Conservation (phyloP, 164 flowering plant species). For the Warburgia ugandensis region DNA sequence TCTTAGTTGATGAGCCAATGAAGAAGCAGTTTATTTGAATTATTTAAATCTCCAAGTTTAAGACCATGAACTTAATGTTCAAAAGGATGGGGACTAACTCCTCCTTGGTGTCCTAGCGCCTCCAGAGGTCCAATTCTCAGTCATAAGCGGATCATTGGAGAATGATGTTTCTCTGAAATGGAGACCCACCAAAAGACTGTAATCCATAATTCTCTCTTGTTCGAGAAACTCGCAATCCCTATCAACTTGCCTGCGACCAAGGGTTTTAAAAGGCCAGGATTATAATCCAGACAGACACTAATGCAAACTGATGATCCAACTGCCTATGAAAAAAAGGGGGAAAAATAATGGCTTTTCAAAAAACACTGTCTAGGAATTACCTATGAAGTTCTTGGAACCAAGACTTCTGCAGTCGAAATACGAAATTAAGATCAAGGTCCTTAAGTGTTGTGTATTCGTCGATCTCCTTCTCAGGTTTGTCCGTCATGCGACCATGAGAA, state of each 20-base stretch:
- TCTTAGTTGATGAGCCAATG: not conserved
- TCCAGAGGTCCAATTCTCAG: conserved; percentile 20
- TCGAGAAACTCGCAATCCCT: conserved; percentile 86
- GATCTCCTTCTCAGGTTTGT: conserved; percentile 43
- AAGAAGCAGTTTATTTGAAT: not conserved
- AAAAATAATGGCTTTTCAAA: too few relatives aligned
- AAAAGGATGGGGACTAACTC: conserved; percentile 15
- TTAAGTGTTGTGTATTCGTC: conserved; percentile 56
- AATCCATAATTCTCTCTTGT: conserved; percentile 89
- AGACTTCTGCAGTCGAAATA: conserved; percentile 38
- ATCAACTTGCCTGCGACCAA: conserved; percentile 69
- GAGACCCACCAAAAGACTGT: conserved; percentile 78
- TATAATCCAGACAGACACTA: too few relatives aligned
- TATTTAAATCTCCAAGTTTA: not conserved
- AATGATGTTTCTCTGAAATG: conserved; percentile 54
- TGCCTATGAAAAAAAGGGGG: too few relatives aligned
- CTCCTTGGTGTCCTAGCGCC: conserved; percentile 4
- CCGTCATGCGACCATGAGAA: conserved; percentile 52
- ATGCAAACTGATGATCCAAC: too few relatives aligned
- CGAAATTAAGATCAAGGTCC: conserved; percentile 56
- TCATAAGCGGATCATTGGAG: conserved; percentile 15
- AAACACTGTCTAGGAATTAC: conserved; percentile 20
- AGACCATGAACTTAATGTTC: too few relatives aligned
- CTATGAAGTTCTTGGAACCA: conserved; percentile 54
- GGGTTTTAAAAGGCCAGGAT: too few relatives aligned